phyloP scores from a whole-genome alignment of 768 basidiomycete species.

The Crassisporium funariophilum region DNA sequence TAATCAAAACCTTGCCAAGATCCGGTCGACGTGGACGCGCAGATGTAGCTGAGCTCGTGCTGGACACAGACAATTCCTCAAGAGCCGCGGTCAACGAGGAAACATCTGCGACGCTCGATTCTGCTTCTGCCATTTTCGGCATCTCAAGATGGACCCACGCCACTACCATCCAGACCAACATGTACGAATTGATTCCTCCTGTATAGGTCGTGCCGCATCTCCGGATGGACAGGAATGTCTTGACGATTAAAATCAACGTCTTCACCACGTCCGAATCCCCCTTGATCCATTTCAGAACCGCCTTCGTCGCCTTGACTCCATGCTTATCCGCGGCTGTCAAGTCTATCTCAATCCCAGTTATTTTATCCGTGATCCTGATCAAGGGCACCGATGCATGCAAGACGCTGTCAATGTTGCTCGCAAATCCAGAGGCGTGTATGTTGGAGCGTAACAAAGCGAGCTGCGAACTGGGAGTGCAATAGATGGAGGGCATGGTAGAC shows the following conservation, averaged over 20 bases:
- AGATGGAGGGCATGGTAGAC: background rate
- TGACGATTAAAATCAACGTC: slow-evolving; percentile 24
- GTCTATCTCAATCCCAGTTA: slow-evolving; percentile 27
- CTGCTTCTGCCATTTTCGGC: slow-evolving; percentile 12
- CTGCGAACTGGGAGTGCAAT: background rate
- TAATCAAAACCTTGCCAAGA: slow-evolving; percentile 19
- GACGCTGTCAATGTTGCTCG: slow-evolving; percentile 20
- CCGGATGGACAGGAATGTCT: slow-evolving; percentile 26
- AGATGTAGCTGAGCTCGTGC: background rate
- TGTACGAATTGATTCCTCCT: slow-evolving; percentile 28
- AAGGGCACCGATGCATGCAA: slow-evolving; percentile 21
- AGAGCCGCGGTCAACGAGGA: slow-evolving; percentile 1
- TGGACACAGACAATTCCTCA: background rate
- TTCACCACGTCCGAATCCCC: slow-evolving; percentile 15
- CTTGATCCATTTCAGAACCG: slow-evolving; percentile 22
- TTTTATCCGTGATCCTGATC: slow-evolving; percentile 25
- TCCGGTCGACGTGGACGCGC: slow-evolving; percentile 1
- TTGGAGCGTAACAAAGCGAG: slow-evolving; percentile 4
- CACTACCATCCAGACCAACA: slow-evolving; percentile 32
- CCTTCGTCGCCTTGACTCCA: slow-evolving; percentile 18
- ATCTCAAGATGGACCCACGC: slow-evolving; percentile 29
- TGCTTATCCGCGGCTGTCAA: slow-evolving; percentile 20
- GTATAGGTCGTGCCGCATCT: slow-evolving; percentile 27
- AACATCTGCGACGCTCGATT: background rate
- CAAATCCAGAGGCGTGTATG: slow-evolving; percentile 16